Conservation (phyloP, 2,329 filamentous ascomycete species). For the Chalaropsis thielavioides region DNA sequence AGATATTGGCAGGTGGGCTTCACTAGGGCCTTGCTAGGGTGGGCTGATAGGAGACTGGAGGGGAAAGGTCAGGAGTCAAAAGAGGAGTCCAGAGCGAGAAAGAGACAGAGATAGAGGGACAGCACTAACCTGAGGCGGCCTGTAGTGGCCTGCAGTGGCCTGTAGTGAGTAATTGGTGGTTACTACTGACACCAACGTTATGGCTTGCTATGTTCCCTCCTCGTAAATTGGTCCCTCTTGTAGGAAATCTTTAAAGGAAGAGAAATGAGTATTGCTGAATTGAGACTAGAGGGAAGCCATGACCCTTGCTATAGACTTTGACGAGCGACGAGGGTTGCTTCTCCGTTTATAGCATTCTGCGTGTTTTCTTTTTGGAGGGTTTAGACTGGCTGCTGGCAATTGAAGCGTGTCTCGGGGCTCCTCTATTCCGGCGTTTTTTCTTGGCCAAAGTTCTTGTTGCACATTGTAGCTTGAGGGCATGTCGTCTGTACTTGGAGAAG, state of each 20-base stretch:
- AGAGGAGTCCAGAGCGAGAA: background rate
- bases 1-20: conserved; percentile 3
- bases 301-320: background rate
- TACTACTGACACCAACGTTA: background rate
- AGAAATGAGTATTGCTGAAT: background rate
- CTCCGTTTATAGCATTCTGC: background rate
- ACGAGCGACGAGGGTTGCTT: background rate
- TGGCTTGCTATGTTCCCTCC: background rate
- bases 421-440: background rate
- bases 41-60: background rate
- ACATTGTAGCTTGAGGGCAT: background rate
- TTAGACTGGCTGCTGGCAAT: background rate
- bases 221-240: background rate
- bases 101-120: background rate
- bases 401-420: background rate
- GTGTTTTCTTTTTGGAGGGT: background rate
- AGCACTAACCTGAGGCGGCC: background rate
- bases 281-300: background rate
- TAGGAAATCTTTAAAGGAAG: background rate
- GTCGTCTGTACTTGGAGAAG: background rate
- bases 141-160: background rate
- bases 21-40: background rate
- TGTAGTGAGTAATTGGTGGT: background rate
- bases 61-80: background rate
- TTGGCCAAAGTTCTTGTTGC: background rate